Base-by-base conservation (phyloP, 805 yeast genomes). In the Kodamaea restingae region DNA sequence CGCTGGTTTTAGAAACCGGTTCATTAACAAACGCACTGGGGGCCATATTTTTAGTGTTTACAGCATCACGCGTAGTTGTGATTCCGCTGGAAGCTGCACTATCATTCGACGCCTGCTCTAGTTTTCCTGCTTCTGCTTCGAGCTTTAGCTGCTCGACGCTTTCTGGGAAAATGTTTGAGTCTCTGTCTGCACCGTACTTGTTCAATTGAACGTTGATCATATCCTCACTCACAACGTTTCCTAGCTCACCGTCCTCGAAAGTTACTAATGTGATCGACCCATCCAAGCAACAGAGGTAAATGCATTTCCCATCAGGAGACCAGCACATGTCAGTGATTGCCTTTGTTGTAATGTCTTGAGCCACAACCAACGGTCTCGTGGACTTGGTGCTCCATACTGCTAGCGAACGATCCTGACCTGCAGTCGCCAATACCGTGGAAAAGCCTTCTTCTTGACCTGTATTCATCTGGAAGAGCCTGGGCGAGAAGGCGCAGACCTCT, bases 351-450 rank as follows among this genome's bases (percentile, higher is more conserved):
- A 91, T 73, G 46, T 90, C 95, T 29, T 77, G 77, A 1, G 90
- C 86, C 6, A 88, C 86, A 9, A 85, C 73, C 35, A 93, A 60
- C 1, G 98, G 98, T 36, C 86, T 71, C 4, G 88, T 75, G 38
- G 71, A 72, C 2, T 76, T 62, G 0, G 96, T 91, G 52, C 80
- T 81, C 98, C 98, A 91, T 4, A 91, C 68, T 0, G 88, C 95
- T 27, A 93, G 61, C 1, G 88, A 76, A 52, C 86, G 80, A 60
- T 91, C 98, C 61, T 91, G 98, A 8, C 98, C 98, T 10, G 91
- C 96, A 20, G 96, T 84, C 2, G 97, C 96, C n/a, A 91, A 69
- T 0, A 91, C 76, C 0, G 96, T 82, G 6, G 84, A 71, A 38
- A 73, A 64, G 22, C 49, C 51, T 7, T 48, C 44, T 20, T 46